These are phyloP conservation scores for Rhizophagus prolifer DNA, from an alignment of 192 early-diverging fungal species.

Conservation along the genomic window DNA sequence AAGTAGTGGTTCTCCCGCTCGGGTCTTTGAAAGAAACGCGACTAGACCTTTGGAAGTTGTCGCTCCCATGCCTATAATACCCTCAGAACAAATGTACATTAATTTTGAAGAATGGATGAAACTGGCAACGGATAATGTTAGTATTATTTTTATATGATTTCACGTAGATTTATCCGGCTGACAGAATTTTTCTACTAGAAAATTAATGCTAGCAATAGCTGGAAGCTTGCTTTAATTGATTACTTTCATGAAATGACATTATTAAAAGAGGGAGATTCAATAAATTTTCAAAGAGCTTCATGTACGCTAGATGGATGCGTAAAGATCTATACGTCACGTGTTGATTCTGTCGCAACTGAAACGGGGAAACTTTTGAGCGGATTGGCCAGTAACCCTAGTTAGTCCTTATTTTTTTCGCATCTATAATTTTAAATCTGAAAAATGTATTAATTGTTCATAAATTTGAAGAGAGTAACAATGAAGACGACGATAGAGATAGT, in stretches of 20 bases:
- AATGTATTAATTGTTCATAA: too few species aligned
- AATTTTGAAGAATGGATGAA: constrained; percentile 95
- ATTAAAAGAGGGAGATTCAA: constrained; percentile 90
- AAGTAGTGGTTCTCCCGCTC: neutral
- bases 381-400: constrained; percentile 70
- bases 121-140: constrained; percentile 95
- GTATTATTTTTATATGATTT: neutral
- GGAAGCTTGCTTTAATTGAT: constrained; percentile 97
- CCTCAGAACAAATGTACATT: constrained; percentile 43
- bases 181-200: constrained; percentile 55
- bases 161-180: neutral
- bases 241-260: constrained; percentile 96
- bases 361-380: constrained; percentile 88
- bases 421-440: neutral
- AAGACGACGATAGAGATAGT: constrained; percentile 46
- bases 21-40: neutral
- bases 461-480: neutral
- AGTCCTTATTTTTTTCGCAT: constrained; percentile 20
- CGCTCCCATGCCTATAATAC: constrained; percentile 30
- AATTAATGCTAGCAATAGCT: constrained; percentile 92
- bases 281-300: constrained; percentile 98
- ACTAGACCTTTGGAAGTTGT: constrained; percentile 4
- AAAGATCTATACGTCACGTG: constrained; percentile 94
- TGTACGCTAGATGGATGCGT: constrained; percentile 96
- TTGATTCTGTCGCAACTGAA: constrained; percentile 95